phyloP scores from a whole-genome alignment of 768 basidiomycete genomes.

The Mycena amicta region DNA sequence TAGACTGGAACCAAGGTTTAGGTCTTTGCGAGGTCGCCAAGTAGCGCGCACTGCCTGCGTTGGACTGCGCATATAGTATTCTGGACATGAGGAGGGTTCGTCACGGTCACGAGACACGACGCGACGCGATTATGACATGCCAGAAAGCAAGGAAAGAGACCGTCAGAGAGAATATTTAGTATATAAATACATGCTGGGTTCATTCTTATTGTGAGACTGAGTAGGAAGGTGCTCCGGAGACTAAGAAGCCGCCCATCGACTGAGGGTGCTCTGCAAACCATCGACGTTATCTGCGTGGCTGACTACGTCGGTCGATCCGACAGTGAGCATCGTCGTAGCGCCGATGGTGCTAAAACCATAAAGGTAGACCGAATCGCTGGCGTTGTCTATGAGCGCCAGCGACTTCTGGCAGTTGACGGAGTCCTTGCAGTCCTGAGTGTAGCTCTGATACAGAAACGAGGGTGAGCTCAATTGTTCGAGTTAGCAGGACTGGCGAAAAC shows the following conservation, averaged over 20 bases:
- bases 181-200: too few relatives aligned
- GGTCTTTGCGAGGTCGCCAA: too few relatives aligned
- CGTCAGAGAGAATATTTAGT: too few relatives aligned
- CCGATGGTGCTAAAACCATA: conserved; percentile 44
- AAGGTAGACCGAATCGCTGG: conserved; percentile 33
- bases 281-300: conserved; percentile 34
- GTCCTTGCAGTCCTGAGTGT: conserved; percentile 36
- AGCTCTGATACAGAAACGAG: conserved; percentile 31
- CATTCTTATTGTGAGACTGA: too few relatives aligned
- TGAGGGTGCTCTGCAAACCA: conserved; percentile 35
- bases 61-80: too few relatives aligned
- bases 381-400: conserved; percentile 39
- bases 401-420: conserved; percentile 36
- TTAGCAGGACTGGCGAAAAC: conserved; percentile 8
- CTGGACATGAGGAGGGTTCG: too few relatives aligned
- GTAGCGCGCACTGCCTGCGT: too few relatives aligned
- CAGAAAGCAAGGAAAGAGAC: too few relatives aligned
- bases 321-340: conserved; percentile 35
- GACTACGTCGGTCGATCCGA: conserved; percentile 33
- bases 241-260: conserved; percentile 22
- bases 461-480: neutral
- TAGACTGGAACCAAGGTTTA: too few relatives aligned
- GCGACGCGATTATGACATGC: too few relatives aligned
- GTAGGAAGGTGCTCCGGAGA: too few relatives aligned
- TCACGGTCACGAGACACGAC: too few relatives aligned